Evolutionary conservation across 2,329 filamentous ascomycete species (phyloP).

Genomic region (Botrytis fragariae): DNA sequence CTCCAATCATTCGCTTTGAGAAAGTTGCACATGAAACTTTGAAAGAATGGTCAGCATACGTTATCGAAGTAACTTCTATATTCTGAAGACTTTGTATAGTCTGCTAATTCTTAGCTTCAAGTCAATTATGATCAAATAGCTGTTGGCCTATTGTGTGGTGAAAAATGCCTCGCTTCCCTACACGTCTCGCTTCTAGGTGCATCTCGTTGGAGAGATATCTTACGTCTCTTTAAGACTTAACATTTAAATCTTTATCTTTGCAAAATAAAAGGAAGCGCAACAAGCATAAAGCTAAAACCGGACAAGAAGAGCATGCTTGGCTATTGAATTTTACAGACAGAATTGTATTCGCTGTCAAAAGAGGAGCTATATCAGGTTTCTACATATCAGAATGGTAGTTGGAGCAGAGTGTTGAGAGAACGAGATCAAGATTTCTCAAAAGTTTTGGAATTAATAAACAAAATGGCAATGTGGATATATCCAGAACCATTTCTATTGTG

Average conservation of each 20-base stretch:
- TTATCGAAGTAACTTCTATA: not conserved
- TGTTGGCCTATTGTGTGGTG: not conserved
- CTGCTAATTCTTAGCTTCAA: not conserved
- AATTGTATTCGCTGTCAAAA: not conserved
- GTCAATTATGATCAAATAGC: not conserved
- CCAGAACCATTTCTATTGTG: not conserved
- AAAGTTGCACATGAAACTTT: not conserved
- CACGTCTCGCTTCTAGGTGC: not conserved
- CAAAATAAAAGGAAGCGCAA: no score
- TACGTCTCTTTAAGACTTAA: not conserved
- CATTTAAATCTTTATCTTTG: not conserved
- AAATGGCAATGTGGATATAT: not conserved
- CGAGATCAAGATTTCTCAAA: not conserved
- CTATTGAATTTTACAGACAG: not conserved
- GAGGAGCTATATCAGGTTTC: not conserved
- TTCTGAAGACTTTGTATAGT: not conserved
- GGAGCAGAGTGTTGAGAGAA: not conserved
- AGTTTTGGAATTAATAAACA: not conserved
- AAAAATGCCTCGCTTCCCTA: not conserved
- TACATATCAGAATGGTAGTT: not conserved
- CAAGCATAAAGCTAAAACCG: not conserved
- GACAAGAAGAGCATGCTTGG: not conserved
- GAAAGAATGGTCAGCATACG: not conserved
- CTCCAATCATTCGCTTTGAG: not conserved
- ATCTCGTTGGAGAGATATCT: not conserved